Evolutionary conservation across 176 grass and related monocot genomes (phyloP).

Genomic region (Raddia guianensis): DNA sequence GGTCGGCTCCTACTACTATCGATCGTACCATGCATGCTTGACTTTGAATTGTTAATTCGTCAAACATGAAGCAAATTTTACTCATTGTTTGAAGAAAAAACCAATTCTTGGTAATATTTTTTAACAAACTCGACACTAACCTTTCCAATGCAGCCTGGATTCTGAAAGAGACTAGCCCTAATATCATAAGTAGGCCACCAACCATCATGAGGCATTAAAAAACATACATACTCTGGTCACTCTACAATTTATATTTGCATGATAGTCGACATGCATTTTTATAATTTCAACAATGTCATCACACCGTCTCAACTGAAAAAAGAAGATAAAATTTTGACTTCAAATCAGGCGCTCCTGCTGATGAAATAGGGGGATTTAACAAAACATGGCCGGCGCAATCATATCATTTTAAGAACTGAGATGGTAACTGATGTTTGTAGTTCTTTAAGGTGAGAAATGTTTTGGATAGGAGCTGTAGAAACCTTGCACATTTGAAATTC

Average conservation of each 20-base stretch:
- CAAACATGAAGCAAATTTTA: slow-evolving; percentile 31
- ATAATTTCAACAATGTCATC: slow-evolving; percentile 29
- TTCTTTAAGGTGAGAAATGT: slow-evolving; percentile 13
- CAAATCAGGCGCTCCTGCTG: slow-evolving; percentile 8
- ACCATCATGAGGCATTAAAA: slow-evolving; percentile 26
- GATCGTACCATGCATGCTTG: slow-evolving; percentile 25
- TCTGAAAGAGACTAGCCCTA: slow-evolving; percentile 45
- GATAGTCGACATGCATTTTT: slow-evolving; percentile 29
- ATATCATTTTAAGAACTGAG: slow-evolving; percentile 35
- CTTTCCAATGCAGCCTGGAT: slow-evolving; percentile 45
- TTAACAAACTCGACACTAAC: not conserved
- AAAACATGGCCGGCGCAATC: slow-evolving; percentile 46
- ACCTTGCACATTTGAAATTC: slow-evolving; percentile 17
- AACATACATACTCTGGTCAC: slow-evolving; percentile 11
- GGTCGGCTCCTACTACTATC: slow-evolving; percentile 21
- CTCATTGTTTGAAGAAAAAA: not conserved
- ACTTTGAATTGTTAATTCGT: slow-evolving; percentile 37
- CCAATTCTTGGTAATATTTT: not conserved
- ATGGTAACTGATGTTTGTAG: not conserved
- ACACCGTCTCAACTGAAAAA: slow-evolving; percentile 22
- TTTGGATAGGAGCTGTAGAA: not conserved
- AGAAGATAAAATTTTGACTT: slow-evolving; percentile 23
- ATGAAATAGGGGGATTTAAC: slow-evolving; percentile 24
- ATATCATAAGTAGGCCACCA: slow-evolving; percentile 46
- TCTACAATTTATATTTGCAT: slow-evolving; percentile 18